Evolutionary conservation across 176 grass and related monocot species (phyloP), one percentile per base, ranked within the genome.

Genomic region (Elaeis guineensis): DNA sequence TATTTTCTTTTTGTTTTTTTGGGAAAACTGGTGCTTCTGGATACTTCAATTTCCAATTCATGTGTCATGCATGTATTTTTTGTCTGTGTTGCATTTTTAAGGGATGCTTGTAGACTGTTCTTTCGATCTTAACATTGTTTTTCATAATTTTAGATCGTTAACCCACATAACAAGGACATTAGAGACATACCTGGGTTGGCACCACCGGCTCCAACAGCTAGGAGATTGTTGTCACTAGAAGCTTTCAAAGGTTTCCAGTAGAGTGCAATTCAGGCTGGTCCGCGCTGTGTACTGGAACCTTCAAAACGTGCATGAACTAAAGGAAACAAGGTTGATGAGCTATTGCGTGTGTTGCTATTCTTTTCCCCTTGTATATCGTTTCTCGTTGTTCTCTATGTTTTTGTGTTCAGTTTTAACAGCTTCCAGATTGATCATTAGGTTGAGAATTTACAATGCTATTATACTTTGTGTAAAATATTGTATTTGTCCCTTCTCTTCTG

Each of bases 101-200:
- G 8, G 5, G 32, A 35, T 35, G 32, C 32, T 35, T 35, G 8
- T 4, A 35, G 6, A 35, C 6, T 35, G 0, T 7, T 35, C 32
- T 8, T 35, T 35, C 6, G 8, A 35, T 9, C 8, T 9, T 35
- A 35, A 35, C 32, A 8, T 9, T 35, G 32, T 1, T 35, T 35
- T 35, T 35, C 32, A 35, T 9, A 9, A 35, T 69, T 55, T 8
- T 72, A 97, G 92, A 83, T 97, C 26, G 87, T 97, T 51, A 83
- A 85, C 51, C 92, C 92, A 7, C 77, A 74, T 53, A 97, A 97
- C 78, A 97, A 97, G 60, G 83, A 16, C 75, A 97, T 97, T 58
- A 69, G 68, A 75, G 87, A 97, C 17, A 97, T 97, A 65, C 92
- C 92, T 0, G 92, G 92, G 14, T 76, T 97, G 62, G 92, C 92